A percentile compares a stretch with the other conserved stretches of the same genome.
Evolutionary conservation across 495 filamentous ascomycete species (phyloP).

Genomic region (Poronia punctata): DNA sequence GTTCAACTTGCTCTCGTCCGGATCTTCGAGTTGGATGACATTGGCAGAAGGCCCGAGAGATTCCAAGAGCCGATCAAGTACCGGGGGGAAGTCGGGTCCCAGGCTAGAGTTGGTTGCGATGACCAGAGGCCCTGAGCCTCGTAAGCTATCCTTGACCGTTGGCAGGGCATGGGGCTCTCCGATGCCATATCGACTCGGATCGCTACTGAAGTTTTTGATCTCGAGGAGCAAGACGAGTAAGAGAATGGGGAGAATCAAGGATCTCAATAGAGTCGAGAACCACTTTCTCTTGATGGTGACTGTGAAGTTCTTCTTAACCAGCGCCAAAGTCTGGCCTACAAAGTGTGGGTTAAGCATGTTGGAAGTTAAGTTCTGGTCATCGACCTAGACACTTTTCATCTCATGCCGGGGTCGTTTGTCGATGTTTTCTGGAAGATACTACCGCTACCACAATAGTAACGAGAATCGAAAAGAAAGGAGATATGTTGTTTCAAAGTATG

Average conservation of each 20-base stretch:
- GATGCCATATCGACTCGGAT: constrained; percentile 55
- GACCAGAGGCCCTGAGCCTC: constrained; percentile 43
- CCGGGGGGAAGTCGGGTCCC: constrained; percentile 53
- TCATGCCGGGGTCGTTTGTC: no score
- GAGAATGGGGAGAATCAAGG: constrained; percentile 56
- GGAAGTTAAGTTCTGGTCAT: neutral
- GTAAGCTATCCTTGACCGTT: constrained; percentile 36
- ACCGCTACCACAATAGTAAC: no score
- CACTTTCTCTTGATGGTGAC: constrained; percentile 53
- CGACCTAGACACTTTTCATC: neutral
- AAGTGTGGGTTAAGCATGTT: constrained; percentile 6
- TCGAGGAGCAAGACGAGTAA: constrained; percentile 54
- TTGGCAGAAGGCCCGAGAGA: constrained; percentile 39
- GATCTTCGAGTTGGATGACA: constrained; percentile 39
- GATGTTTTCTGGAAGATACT: no score
- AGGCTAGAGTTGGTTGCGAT: constrained; percentile 60
- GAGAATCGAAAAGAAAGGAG: no score
- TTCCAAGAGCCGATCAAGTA: constrained; percentile 50
- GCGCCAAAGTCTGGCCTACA: constrained; percentile 52
- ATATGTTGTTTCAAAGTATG: no score
- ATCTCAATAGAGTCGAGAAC: constrained; percentile 51
- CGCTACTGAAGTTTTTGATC: constrained; percentile 51
- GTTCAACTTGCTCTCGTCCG: constrained; percentile 43
- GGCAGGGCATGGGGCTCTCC: constrained; percentile 44
- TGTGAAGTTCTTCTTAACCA: constrained; percentile 59